phyloP scores from a whole-genome alignment of 768 basidiomycete genomes.

The Phylloporus rhodoxanthus region DNA sequence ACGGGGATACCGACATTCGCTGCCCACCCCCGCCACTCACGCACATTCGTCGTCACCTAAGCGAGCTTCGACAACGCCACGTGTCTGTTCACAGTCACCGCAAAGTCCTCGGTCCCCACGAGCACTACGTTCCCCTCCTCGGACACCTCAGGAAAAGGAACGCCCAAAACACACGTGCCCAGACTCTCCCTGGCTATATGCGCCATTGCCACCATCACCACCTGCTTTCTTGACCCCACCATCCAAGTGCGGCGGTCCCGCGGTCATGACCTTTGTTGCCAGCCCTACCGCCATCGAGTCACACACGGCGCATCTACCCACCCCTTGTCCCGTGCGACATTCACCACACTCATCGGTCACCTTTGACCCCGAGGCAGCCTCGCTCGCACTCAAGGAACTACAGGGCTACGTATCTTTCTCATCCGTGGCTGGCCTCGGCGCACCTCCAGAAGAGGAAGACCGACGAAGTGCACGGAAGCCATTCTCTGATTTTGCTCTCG shows the following conservation, averaged over 20 bases:
- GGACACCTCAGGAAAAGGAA: constrained; percentile 19
- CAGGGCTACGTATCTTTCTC: constrained; percentile 67
- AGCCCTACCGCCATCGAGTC: constrained; percentile 13
- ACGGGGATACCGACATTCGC: constrained; percentile 9
- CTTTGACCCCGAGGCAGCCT: constrained; percentile 61
- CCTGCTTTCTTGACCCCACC: constrained; percentile 28
- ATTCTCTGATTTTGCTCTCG: constrained; percentile 11
- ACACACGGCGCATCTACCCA: constrained; percentile 6
- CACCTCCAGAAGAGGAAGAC: constrained; percentile 46
- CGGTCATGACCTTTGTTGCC: constrained; percentile 21
- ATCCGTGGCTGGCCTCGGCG: constrained; percentile 60
- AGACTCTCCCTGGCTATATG: constrained; percentile 25
- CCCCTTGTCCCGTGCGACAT: constrained; percentile 11
- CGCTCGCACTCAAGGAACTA: constrained; percentile 48
- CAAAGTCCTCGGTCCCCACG: constrained; percentile 15
- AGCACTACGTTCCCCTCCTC: constrained; percentile 14
- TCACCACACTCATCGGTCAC: constrained; percentile 25
- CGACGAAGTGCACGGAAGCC: constrained; percentile 24
- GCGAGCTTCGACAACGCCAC: constrained; percentile 4
- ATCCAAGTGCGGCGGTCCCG: constrained; percentile 17
- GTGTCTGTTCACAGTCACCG: constrained; percentile 9
- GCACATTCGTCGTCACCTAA: constrained; percentile 5
- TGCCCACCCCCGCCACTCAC: constrained; percentile 10
- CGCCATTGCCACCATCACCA: constrained; percentile 29
- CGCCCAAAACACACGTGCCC: constrained; percentile 8